Evolutionary conservation across 1,139 yeast genomes (phyloP).

Genomic region (Nakaseomyces bracarensis): DNA sequence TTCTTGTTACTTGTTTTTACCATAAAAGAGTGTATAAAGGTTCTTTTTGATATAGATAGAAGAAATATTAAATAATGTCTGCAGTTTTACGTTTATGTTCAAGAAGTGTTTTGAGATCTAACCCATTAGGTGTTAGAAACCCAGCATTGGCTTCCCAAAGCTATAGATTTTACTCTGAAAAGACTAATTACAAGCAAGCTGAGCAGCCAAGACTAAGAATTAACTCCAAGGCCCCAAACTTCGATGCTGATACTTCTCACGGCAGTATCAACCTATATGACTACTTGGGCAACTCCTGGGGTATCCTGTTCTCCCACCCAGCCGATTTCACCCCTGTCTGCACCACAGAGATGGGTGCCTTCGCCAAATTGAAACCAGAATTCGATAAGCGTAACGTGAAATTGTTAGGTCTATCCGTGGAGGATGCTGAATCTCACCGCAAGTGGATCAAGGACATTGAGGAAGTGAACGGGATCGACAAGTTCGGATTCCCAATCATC

Average conservation of each 20-base stretch:
- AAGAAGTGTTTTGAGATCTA: not conserved
- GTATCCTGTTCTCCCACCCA: slow-evolving; percentile 81
- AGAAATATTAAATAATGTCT: not conserved
- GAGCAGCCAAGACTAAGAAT: slow-evolving; percentile 62
- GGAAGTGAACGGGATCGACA: slow-evolving; percentile 56
- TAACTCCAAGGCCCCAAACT: slow-evolving; percentile 72
- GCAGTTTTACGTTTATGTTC: not conserved
- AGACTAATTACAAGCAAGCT: slow-evolving; percentile 36
- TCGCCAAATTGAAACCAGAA: slow-evolving; percentile 76
- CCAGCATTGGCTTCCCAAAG: not conserved
- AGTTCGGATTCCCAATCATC: slow-evolving; percentile 76
- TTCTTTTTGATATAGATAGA: not conserved
- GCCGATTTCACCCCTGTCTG: slow-evolving; percentile 94
- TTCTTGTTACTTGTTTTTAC: no score
- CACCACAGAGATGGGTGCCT: slow-evolving; percentile 90
- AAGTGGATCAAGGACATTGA: slow-evolving; percentile 85
- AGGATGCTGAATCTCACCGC: slow-evolving; percentile 65
- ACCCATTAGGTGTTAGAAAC: not conserved
- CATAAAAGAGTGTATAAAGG: no score
- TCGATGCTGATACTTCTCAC: slow-evolving; percentile 65
- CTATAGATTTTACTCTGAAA: slow-evolving; percentile 2
- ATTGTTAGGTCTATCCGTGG: slow-evolving; percentile 79
- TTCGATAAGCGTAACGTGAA: slow-evolving; percentile 73
- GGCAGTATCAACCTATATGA: slow-evolving; percentile 79
- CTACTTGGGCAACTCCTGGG: slow-evolving; percentile 75